Conservation (phyloP, 306 rosid species). For the Mimosa pudica region DNA sequence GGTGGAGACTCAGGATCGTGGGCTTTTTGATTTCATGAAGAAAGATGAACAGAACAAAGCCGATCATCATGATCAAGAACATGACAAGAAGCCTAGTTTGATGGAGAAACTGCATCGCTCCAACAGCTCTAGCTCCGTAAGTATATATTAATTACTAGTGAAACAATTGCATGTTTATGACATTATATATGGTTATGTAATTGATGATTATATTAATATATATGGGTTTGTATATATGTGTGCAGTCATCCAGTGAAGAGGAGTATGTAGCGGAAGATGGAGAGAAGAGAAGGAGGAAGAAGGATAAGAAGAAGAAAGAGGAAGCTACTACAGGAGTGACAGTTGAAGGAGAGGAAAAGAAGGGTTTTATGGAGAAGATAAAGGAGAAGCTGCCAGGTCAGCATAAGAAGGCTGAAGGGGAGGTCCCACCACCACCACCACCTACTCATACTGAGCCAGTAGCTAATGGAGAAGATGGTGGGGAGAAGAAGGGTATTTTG, state of each 20-base stretch:
- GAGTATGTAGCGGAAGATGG: constrained; percentile 52
- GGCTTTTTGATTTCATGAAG: constrained; percentile 54
- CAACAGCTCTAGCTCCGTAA: constrained; percentile 55
- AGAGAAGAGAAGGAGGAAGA: constrained; percentile 52
- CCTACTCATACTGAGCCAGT: background rate
- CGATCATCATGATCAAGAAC: constrained; percentile 9
- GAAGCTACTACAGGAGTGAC: background rate
- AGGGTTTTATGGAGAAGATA: constrained; percentile 77
- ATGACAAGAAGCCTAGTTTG: constrained; percentile 45
- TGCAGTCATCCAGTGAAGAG: constrained; percentile 89
- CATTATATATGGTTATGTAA: background rate
- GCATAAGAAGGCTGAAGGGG: constrained; percentile 44
- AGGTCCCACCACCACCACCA: background rate
- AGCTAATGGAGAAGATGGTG: background rate
- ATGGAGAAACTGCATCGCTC: constrained; percentile 52
- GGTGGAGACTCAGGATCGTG: constrained; percentile 41
- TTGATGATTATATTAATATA: background rate
- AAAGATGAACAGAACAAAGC: background rate
- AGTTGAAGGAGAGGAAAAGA: constrained; percentile 53
- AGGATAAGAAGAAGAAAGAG: constrained; percentile 43
- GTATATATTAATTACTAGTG: background rate
- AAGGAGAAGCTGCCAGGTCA: constrained; percentile 64
- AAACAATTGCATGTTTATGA: no score
- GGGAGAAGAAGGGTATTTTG: constrained; percentile 79
- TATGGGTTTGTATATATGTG: no score